These are phyloP conservation scores for Malus orientalis DNA, from an alignment of 306 rosid genomes.

Conservation along the genomic window DNA sequence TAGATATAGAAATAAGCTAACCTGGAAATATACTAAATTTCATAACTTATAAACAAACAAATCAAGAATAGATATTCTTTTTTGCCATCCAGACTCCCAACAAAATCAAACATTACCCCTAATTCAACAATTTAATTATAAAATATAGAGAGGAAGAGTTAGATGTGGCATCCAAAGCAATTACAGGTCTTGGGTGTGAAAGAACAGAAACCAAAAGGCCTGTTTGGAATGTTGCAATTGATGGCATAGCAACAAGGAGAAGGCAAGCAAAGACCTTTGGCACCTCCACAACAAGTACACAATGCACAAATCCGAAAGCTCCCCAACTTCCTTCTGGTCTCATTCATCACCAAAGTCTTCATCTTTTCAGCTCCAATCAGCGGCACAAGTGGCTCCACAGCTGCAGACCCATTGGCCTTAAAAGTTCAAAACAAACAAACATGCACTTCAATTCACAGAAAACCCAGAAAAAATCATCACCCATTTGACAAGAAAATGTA, in stretches of 20 bases:
- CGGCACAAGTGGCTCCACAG: conserved; percentile 45
- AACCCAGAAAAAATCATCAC: conserved; percentile 18
- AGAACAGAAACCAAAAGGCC: conserved; percentile 97
- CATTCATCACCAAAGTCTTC: conserved; percentile 69
- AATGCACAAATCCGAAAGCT: conserved; percentile 91
- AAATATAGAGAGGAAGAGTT: conserved; percentile 12
- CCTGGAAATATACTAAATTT: conserved; percentile 20
- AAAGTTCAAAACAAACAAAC: conserved; percentile 24
- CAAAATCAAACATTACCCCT: conserved; percentile 33
- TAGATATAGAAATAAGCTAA: conserved; percentile 13
- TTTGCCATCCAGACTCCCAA: conserved; percentile 53
- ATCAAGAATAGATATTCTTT: conserved; percentile 66
- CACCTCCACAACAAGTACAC: conserved; percentile 98
- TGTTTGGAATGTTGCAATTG: conserved; percentile 95
- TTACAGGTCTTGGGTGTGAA: conserved; percentile 97
- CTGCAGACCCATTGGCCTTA: conserved; percentile 58
- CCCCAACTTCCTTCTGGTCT: conserved; percentile 69
- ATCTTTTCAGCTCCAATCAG: conserved; percentile 49
- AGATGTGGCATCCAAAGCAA: conserved; percentile 96
- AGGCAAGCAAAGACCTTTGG: conserved; percentile 86
- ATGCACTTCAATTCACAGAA: conserved; percentile 21
- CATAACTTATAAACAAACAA: conserved; percentile 29
- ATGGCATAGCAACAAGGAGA: conserved; percentile 99
- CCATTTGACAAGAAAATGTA: background rate
- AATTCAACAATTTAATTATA: conserved; percentile 31